These are phyloP conservation scores for Cotoneaster glaucophyllus DNA, from an alignment of 306 rosid species.

Conservation along the genomic window DNA sequence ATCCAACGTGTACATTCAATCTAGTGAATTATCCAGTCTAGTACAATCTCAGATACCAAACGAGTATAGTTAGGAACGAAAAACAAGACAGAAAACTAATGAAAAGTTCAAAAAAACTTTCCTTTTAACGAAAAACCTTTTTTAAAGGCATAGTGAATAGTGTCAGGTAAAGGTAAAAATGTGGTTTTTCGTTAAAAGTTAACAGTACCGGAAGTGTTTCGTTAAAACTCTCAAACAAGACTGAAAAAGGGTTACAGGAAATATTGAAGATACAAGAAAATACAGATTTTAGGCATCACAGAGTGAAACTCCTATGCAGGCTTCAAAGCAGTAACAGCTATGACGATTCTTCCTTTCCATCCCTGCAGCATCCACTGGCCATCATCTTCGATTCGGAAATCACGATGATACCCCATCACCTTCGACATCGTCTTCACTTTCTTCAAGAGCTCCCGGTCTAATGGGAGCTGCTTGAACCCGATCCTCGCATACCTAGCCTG, in stretches of 20 bases:
- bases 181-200: too few relatives aligned
- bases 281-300: not conserved
- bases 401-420: slow-evolving; percentile 19
- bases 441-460: slow-evolving; percentile 14
- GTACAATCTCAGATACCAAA: too few relatives aligned
- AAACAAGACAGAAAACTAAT: too few relatives aligned
- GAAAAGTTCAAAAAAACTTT: too few relatives aligned
- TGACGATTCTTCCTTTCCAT: slow-evolving; percentile 32
- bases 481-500: slow-evolving; percentile 19
- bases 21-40: not conserved
- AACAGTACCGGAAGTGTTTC: too few relatives aligned
- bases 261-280: not conserved
- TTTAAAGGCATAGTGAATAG: too few relatives aligned
- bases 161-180: too few relatives aligned
- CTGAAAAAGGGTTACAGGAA: not conserved
- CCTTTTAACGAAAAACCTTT: too few relatives aligned
- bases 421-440: slow-evolving; percentile 2
- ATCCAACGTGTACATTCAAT: not conserved
- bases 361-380: slow-evolving; percentile 34
- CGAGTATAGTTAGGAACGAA: not conserved
- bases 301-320: not conserved
- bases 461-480: slow-evolving; percentile 26
- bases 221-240: too few relatives aligned
- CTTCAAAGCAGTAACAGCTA: slow-evolving; percentile 27
- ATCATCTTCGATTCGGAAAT: slow-evolving; percentile 25